phyloP scores from a whole-genome alignment of 208 protist genomes.

The Vickermania ingenoplastis region DNA sequence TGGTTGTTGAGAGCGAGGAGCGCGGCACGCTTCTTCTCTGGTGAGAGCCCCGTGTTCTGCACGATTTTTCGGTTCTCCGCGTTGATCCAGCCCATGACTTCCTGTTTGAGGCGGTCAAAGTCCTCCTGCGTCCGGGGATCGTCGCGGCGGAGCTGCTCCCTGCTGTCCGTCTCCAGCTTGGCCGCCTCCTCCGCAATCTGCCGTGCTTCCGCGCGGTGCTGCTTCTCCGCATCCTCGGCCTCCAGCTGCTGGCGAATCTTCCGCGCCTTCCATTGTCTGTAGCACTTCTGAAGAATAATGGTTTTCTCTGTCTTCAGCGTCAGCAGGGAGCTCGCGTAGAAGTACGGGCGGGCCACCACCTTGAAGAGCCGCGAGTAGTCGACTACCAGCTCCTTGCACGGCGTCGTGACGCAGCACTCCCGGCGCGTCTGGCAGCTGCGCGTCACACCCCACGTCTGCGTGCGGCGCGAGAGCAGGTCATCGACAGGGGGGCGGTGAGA shows the following conservation, averaged over 20 bases:
- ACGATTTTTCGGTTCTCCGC: slow-evolving; percentile 76
- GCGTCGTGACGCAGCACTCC: slow-evolving; percentile 90
- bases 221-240: slow-evolving; percentile 39
- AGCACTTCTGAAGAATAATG: slow-evolving; percentile 88
- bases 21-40: slow-evolving; percentile 45
- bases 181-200: slow-evolving; percentile 56
- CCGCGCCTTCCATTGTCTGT: slow-evolving; percentile 91
- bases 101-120: slow-evolving; percentile 89
- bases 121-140: slow-evolving; percentile 87
- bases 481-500: not conserved
- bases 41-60: slow-evolving; percentile 22
- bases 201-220: slow-evolving; percentile 36
- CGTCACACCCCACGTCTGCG: slow-evolving; percentile 86
- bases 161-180: slow-evolving; percentile 45
- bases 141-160: slow-evolving; percentile 81
- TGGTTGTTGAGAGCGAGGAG: slow-evolving; percentile 89
- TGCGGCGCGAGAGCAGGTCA: slow-evolving; percentile 62
- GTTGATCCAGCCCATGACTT: slow-evolving; percentile 86
- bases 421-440: slow-evolving; percentile 85
- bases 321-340: slow-evolving; percentile 59
- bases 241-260: slow-evolving; percentile 46
- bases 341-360: slow-evolving; percentile 82
- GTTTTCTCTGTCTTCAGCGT: slow-evolving; percentile 58
- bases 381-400: slow-evolving; percentile 44
- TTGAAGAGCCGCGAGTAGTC: slow-evolving; percentile 51